A percentile compares a stretch with the other conserved stretches of the same genome.
These are phyloP conservation scores for Blastobotrys mokoenaii DNA, from an alignment of 805 yeast species.

Conservation along the genomic window DNA sequence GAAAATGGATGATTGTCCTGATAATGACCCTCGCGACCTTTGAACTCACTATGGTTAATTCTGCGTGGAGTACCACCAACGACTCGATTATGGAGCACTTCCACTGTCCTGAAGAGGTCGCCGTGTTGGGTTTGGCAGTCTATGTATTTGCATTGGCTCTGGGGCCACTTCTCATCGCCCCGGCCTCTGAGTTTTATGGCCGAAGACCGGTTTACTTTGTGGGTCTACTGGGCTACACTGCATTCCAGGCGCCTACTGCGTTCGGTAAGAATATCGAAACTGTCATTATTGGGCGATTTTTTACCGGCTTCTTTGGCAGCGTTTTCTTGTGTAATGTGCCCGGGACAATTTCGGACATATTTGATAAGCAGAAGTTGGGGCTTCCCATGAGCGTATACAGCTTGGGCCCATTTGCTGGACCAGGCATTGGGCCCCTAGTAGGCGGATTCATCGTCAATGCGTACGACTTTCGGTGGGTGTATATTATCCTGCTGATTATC, in stretches of 20 bases:
- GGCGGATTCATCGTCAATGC: constrained; percentile 54
- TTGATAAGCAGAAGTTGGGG: constrained; percentile 58
- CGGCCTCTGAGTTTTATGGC: constrained; percentile 64
- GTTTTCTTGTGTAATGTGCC: constrained; percentile 72
- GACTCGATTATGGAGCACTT: constrained; percentile 32
- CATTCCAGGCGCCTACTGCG: constrained; percentile 45
- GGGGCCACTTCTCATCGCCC: constrained; percentile 59
- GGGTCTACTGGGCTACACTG: constrained; percentile 38
- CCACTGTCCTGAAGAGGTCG: constrained; percentile 35
- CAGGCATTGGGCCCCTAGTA: constrained; percentile 58
- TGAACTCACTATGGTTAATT: constrained; percentile 34
- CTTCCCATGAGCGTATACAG: constrained; percentile 71
- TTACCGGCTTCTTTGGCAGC: constrained; percentile 68
- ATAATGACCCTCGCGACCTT: constrained; percentile 18
- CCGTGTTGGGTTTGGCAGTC: constrained; percentile 41
- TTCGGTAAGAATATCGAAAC: constrained; percentile 31
- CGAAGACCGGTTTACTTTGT: constrained; percentile 53
- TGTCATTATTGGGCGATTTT: constrained; percentile 57
- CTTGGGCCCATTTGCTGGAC: constrained; percentile 73
- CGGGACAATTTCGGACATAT: constrained; percentile 74
- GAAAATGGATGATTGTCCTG: constrained; percentile 35
- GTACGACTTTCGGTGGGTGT: constrained; percentile 64
- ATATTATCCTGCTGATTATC: constrained; percentile 50
- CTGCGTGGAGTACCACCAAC: constrained; percentile 40
- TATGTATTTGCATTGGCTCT: constrained; percentile 55